phyloP scores from a whole-genome alignment of 2,329 filamentous ascomycete genomes.

The Sarocladiaceae sp. region DNA sequence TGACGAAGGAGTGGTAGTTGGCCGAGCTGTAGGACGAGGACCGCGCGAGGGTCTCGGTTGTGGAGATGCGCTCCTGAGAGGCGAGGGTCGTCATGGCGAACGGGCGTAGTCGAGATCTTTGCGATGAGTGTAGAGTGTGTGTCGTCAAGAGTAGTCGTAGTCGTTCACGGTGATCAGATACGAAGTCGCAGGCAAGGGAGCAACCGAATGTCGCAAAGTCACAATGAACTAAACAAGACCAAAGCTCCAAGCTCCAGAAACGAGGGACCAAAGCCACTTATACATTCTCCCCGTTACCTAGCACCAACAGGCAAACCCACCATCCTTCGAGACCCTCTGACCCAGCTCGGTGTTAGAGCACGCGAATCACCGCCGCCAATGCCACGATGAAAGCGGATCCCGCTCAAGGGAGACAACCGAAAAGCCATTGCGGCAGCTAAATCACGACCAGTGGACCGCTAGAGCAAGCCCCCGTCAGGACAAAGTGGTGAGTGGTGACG shows the following conservation, averaged over 20 bases:
- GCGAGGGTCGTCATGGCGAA: no score
- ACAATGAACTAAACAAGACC: background rate
- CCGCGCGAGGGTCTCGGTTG: background rate
- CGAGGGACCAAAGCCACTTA: background rate
- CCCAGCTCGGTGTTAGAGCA: background rate
- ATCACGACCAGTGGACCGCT: no score
- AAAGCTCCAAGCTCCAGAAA: background rate
- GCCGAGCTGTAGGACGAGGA: background rate
- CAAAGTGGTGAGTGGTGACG: no score
- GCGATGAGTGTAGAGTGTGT: no score
- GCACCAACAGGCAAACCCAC: no score
- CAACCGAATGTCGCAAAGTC: background rate
- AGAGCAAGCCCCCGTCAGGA: no score
- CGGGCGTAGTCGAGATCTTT: no score
- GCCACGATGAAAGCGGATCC: background rate
- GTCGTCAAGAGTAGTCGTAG: no score
- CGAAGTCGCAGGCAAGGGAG: background rate
- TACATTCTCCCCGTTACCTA: no score
- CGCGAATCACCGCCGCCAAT: background rate
- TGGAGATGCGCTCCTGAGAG: background rate
- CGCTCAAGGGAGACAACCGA: no score
- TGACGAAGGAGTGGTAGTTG: constrained; percentile 23
- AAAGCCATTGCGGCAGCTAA: no score
- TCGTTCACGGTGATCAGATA: background rate
- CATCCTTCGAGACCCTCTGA: background rate